Base-by-base conservation (phyloP, 225 moss, liverwort and hornwort genomes). In the Sphagnum contortum region DNA sequence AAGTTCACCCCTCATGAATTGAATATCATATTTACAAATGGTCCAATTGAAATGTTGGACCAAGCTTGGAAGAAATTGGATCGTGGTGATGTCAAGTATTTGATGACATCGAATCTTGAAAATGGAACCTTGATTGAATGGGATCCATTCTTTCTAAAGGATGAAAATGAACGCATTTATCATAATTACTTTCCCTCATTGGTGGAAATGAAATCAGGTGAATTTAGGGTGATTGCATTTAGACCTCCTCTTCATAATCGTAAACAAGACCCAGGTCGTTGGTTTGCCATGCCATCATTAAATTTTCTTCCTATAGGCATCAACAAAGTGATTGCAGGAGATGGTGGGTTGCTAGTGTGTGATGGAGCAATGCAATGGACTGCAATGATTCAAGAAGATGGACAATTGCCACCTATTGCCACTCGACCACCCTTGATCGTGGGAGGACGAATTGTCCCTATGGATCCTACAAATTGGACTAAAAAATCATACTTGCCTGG, bases 201-300 rank as follows among this genome's bases (percentile, higher is more conserved):
- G 29, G 44, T 76, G 14, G 75, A 76, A 48, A 3, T 6, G 5
- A 75, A 64, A 12, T 71, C 69, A 4, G 2, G 44, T 5, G 46
- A 63, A 5, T 78, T 75, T 63, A 70, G 79, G 44, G 71, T 66
- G 12, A 65, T 82, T 3, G 73, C 71, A 6, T 82, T 72, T 4
- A 52, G 66, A 46, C 68, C 70, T 6, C 73, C 73, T 2, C 50
- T 1, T 3, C 78, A 82, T 14, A 69, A 79, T 66, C 13, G 53
- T 0, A 78, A 73, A 11, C 75, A 76, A 50, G 68, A 0, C n/a
- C 75, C 52, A 45, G 75, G 78, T 44, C 75, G 68, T 66, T 82
- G 82, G 82, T 79, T 59, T 4, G 79, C 64, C 49, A 82, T 82
- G 78, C 75, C 73, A 62, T 75, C 70, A 8, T 66, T 82, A 50